Conservation (phyloP, 2,329 filamentous ascomycete species). For the Cladorrhinum sp. region DNA sequence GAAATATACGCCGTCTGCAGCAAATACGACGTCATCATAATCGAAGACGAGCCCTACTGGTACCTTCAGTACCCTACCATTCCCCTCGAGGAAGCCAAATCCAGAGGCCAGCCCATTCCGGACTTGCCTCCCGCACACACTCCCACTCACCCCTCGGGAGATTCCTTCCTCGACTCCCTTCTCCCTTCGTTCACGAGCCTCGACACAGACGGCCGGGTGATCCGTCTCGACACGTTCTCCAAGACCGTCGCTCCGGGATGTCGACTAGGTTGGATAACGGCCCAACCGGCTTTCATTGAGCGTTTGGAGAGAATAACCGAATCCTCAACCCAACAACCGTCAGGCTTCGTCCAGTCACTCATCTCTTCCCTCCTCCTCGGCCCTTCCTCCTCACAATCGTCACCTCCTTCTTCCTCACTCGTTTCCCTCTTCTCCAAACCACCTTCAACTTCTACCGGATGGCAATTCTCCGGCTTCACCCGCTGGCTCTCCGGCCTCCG, state of each 20-base stretch:
- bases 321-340: conserved; percentile 75
- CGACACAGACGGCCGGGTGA: conserved; percentile 81
- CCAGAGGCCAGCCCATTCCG: conserved; percentile 38
- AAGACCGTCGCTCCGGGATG: conserved; percentile 91
- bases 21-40: conserved; percentile 82
- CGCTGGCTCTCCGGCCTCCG: conserved; percentile 85
- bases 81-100: conserved; percentile 48
- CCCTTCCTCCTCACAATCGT: background rate
- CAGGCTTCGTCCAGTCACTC: conserved; percentile 84
- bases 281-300: conserved; percentile 74
- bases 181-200: conserved; percentile 78
- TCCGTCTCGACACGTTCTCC: conserved; percentile 89
- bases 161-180: conserved; percentile 76
- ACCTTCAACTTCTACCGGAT: conserved; percentile 49
- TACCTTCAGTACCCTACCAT: conserved; percentile 85
- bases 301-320: conserved; percentile 69
- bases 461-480: conserved; percentile 83
- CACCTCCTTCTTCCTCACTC: background rate
- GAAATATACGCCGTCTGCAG: conserved; percentile 78
- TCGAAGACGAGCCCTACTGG: conserved; percentile 96
- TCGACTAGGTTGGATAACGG: conserved; percentile 86
- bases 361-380: conserved; percentile 22
- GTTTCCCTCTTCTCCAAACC: conserved; percentile 44
- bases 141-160: conserved; percentile 53
- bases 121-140: conserved; percentile 31